phyloP scores from a whole-genome alignment of 176 grass and related monocot species.

The Secale cereale region DNA sequence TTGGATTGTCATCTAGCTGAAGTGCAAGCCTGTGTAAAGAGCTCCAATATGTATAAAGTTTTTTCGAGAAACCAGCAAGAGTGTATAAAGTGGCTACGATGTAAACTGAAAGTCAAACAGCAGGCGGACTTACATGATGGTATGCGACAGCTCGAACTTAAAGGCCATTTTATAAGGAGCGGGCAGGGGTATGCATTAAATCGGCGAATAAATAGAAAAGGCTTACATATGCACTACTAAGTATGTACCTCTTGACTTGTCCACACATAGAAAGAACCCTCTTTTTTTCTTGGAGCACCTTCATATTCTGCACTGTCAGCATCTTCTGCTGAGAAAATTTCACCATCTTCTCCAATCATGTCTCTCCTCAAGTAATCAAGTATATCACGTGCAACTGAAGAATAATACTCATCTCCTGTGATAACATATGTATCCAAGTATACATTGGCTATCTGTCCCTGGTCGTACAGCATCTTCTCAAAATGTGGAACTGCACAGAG shows the following conservation, averaged over 20 bases:
- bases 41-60: background rate
- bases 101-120: background rate
- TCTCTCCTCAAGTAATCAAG: constrained; percentile 97
- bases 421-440: constrained; percentile 85
- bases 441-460: constrained; percentile 82
- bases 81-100: background rate
- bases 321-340: constrained; percentile 97
- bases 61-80: background rate
- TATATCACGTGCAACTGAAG: constrained; percentile 67
- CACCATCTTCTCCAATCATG: constrained; percentile 86
- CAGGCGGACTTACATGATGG: background rate
- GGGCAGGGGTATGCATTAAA: background rate
- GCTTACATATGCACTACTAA: background rate
- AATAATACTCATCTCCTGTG: constrained; percentile 65
- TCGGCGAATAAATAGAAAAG: background rate
- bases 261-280: constrained; percentile 95
- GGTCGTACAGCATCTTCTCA: constrained; percentile 98
- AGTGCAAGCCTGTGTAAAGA: background rate
- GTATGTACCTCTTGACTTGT: constrained; percentile 68
- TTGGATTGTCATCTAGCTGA: background rate
- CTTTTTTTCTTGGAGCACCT: constrained; percentile 65
- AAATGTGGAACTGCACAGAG: constrained; percentile 87
- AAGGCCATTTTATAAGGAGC: constrained; percentile 6
- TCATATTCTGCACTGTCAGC: constrained; percentile 92
- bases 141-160: background rate